Conservation (phyloP, 1,139 yeast genomes). For the Kodamaea ohmeri region DNA sequence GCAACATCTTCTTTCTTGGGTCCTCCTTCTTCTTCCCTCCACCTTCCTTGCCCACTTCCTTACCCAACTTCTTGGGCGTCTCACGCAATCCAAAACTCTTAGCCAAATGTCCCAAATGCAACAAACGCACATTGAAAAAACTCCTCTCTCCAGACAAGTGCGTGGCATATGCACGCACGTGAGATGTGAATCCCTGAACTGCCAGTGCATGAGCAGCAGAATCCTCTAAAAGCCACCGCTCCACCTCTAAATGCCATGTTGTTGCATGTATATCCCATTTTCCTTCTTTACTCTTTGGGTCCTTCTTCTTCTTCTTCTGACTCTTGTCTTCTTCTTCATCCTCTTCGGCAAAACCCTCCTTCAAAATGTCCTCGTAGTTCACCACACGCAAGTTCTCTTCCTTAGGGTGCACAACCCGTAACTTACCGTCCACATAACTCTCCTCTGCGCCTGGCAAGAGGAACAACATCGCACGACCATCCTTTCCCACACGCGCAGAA, state of each 20-base stretch:
- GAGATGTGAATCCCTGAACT: constrained; percentile 78
- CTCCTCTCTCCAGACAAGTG: constrained; percentile 78
- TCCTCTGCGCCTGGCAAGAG: constrained; percentile 88
- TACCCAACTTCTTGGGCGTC: constrained; percentile 77
- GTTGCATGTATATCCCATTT: constrained; percentile 96
- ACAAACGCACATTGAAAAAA: constrained; percentile 70
- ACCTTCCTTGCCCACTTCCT: constrained; percentile 26
- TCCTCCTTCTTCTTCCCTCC: constrained; percentile 48
- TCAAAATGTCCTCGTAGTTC: constrained; percentile 52
- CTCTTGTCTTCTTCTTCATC: constrained; percentile 15
- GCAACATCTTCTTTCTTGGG: constrained; percentile 68
- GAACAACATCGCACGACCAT: constrained; percentile 68
- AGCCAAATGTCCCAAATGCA: constrained; percentile 94
- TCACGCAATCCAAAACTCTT: constrained; percentile 93
- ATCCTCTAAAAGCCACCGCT: constrained; percentile 81
- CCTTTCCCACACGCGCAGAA: constrained; percentile 69
- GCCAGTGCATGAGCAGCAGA: constrained; percentile 59
- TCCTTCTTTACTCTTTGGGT: constrained; percentile 34
- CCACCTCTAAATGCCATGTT: constrained; percentile 90
- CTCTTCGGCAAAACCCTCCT: constrained; percentile 57
- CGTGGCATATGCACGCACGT: constrained; percentile 94
- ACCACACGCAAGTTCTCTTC: constrained; percentile 37
- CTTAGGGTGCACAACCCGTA: constrained; percentile 57
- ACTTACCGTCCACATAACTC: constrained; percentile 62
- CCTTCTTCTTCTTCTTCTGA: constrained; percentile 16